phyloP scores from a whole-genome alignment of 2,329 filamentous ascomycete genomes.

The Bipolaris sorokiniana region DNA sequence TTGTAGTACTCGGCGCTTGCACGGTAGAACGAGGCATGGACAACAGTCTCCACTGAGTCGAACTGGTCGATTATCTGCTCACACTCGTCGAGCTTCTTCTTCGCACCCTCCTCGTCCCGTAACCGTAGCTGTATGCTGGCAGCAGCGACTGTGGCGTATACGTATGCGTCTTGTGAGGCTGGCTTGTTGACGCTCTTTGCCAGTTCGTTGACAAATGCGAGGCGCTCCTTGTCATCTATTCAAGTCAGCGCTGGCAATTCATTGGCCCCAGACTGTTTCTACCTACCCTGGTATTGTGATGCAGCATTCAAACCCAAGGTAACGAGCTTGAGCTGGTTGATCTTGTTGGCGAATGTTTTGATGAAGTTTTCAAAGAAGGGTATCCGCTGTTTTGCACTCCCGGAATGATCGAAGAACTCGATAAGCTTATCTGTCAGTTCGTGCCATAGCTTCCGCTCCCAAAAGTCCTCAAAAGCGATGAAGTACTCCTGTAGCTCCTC shows the following conservation, averaged over 20 bases:
- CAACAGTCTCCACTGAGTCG: conserved; percentile 92
- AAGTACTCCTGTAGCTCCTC: conserved; percentile 87
- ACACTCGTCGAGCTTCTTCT: conserved; percentile 84
- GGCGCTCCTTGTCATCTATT: conserved; percentile 82
- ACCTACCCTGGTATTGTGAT: conserved; percentile 76
- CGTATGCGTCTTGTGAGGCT: conserved; percentile 91
- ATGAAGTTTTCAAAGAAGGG: conserved; percentile 94
- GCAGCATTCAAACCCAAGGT: conserved; percentile 86
- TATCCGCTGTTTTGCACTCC: conserved; percentile 83
- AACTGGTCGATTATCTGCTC: conserved; percentile 89
- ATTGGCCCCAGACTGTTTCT: conserved; percentile 50
- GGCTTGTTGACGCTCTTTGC: conserved; percentile 89
- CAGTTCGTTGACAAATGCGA: conserved; percentile 82
- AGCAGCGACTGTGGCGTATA: conserved; percentile 90
- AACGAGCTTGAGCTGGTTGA: conserved; percentile 98
- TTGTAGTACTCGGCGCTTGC: conserved; percentile 96
- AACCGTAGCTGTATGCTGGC: conserved; percentile 85
- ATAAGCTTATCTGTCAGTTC: conserved; percentile 91
- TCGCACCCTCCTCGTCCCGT: conserved; percentile 78
- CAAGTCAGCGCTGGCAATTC: conserved; percentile 28
- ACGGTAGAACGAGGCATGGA: conserved; percentile 95
- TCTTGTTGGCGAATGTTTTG: conserved; percentile 95
- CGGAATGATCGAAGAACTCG: conserved; percentile 82
- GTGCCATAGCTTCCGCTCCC: conserved; percentile 99
- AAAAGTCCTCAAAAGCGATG: conserved; percentile 91